phyloP scores from a whole-genome alignment of 1,284 basidiomycete species.

The Bondarzewia mesenterica region DNA sequence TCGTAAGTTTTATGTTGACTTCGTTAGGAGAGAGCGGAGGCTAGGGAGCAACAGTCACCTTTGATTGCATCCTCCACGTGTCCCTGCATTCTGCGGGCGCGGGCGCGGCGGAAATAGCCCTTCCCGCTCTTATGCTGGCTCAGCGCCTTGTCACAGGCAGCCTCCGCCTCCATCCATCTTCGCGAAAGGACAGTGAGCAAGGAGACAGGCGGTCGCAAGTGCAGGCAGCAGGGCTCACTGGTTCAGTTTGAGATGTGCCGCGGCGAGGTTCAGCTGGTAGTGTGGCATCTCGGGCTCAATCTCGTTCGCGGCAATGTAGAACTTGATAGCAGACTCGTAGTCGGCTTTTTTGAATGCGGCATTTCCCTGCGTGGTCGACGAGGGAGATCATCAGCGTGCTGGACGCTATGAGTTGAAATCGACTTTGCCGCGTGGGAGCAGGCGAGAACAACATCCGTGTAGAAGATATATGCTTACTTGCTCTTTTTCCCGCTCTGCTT shows the following conservation, averaged over 20 bases:
- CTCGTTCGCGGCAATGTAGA: slow-evolving; percentile 47
- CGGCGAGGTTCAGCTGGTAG: slow-evolving; percentile 65
- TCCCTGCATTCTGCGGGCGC: slow-evolving; percentile 51
- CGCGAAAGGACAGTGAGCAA: not conserved
- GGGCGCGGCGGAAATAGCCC: slow-evolving; percentile 57
- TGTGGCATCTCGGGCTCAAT: slow-evolving; percentile 64
- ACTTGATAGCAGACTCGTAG: slow-evolving; percentile 42
- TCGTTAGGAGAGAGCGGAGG: too few relatives aligned
- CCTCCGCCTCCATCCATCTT: slow-evolving; percentile 63
- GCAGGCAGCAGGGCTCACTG: slow-evolving; percentile 26
- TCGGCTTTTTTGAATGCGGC: slow-evolving; percentile 52
- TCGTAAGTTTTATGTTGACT: too few relatives aligned
- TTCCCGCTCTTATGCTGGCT: slow-evolving; percentile 57
- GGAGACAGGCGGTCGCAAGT: not conserved
- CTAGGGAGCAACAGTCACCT: too few relatives aligned
- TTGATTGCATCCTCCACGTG: slow-evolving; percentile 50
- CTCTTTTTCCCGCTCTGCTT: slow-evolving; percentile 62
- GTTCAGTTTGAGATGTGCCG: slow-evolving; percentile 55
- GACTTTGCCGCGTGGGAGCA: too few relatives aligned
- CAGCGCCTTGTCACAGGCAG: slow-evolving; percentile 54
- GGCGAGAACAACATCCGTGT: too few relatives aligned
- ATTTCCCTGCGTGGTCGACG: slow-evolving; percentile 41
- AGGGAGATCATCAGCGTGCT: slow-evolving; percentile 5
- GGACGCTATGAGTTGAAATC: too few relatives aligned
- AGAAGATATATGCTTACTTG: slow-evolving; percentile 28